These are phyloP conservation scores for Rhodotorula sp. DNA, from an alignment of 1,284 basidiomycete species.

Conservation along the genomic window DNA sequence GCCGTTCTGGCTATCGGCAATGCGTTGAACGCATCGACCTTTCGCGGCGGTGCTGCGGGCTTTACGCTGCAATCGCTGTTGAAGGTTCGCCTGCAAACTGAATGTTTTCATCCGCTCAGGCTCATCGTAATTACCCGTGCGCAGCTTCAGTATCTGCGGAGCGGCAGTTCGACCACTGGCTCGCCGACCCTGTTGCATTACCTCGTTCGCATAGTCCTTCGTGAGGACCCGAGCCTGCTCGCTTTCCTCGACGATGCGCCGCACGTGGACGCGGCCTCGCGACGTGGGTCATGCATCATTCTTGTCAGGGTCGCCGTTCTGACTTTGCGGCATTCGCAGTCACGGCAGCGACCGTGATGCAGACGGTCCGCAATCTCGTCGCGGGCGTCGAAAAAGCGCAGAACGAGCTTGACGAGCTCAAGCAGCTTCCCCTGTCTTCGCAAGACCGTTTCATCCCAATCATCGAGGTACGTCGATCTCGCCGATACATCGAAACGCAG, in stretches of 20 bases:
- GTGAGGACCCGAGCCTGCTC: conserved; percentile 65
- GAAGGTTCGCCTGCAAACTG: conserved; percentile 60
- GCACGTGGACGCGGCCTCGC: conserved; percentile 75
- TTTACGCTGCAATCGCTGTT: conserved; percentile 78
- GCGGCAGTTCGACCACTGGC: conserved; percentile 63
- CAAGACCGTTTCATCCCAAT: conserved; percentile 66
- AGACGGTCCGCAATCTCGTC: conserved; percentile 63
- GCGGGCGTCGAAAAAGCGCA: conserved; percentile 63
- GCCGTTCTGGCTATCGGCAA: conserved; percentile 67
- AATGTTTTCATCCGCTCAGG: neutral
- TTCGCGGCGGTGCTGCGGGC: conserved; percentile 77
- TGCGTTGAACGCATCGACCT: conserved; percentile 74
- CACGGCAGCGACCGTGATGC: conserved; percentile 64
- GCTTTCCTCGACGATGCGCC: conserved; percentile 79
- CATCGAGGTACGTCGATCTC: conserved; percentile 55
- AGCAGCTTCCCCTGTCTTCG: conserved; percentile 45
- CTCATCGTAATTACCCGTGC: neutral
- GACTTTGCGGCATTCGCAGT: conserved; percentile 56
- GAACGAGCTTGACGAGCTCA: conserved; percentile 59
- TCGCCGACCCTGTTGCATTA: conserved; percentile 88
- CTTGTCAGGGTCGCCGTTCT: neutral
- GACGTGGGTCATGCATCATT: conserved; percentile 57
- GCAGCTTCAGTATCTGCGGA: conserved; percentile 75
- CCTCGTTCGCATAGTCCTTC: conserved; percentile 70
- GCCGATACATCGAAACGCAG: neutral